These are phyloP conservation scores for Curvularia sp. DNA, from an alignment of 2,329 filamentous ascomycete species.

Conservation along the genomic window DNA sequence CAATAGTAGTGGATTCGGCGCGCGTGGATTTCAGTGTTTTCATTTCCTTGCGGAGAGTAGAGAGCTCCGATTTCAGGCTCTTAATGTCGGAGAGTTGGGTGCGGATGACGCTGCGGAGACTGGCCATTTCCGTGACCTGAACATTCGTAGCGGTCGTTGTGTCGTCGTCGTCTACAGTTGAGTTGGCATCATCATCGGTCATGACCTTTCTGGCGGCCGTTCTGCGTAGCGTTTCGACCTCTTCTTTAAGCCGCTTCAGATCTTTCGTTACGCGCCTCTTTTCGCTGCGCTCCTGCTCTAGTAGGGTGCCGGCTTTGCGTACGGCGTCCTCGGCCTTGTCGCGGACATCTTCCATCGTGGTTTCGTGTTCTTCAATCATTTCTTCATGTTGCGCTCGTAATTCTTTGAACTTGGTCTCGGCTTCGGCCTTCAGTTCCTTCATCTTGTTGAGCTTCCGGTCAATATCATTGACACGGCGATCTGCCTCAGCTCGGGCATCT, in stretches of 20 bases:
- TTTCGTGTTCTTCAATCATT: conserved; percentile 36
- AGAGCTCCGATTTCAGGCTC: conserved; percentile 29
- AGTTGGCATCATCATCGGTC: conserved; percentile 19
- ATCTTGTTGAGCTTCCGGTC: conserved; percentile 40
- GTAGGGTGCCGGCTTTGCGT: conserved; percentile 40
- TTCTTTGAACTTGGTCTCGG: conserved; percentile 35
- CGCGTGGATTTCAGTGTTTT: conserved; percentile 28
- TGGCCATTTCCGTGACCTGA: conserved; percentile 38
- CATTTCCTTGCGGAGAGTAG: conserved; percentile 26
- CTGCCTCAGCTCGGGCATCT: conserved; percentile 36
- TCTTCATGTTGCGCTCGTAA: conserved; percentile 38
- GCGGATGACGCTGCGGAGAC: conserved; percentile 36
- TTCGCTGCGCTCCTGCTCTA: conserved; percentile 45
- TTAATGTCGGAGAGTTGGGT: conserved; percentile 38
- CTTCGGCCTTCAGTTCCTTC: conserved; percentile 37
- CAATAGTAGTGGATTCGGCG: conserved; percentile 8
- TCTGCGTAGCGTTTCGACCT: conserved; percentile 30
- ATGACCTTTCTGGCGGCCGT: conserved; percentile 18
- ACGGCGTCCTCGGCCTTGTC: conserved; percentile 48
- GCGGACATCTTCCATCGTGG: conserved; percentile 38
- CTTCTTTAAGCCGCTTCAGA: conserved; percentile 31
- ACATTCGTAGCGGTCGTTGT: conserved; percentile 17
- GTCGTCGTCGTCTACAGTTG: conserved; percentile 18
- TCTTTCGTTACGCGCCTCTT: conserved; percentile 40
- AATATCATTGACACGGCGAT: conserved; percentile 37